Conservation (phyloP, 2,329 filamentous ascomycete genomes). For the Fusarium sp. region DNA sequence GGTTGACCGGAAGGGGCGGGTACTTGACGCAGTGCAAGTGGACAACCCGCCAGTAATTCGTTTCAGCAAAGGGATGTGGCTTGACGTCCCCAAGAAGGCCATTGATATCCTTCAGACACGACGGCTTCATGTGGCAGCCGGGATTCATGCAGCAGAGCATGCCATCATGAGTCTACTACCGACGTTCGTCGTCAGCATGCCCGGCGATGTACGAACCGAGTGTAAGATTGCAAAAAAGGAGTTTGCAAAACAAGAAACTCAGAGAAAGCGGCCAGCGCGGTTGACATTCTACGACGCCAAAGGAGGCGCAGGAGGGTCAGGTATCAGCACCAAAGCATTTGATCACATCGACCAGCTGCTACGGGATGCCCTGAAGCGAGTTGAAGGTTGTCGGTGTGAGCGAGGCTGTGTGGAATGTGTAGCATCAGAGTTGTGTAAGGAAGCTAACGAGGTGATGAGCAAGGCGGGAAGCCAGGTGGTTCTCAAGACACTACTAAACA, state of each 20-base stretch:
- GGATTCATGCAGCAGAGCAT: constrained; percentile 95
- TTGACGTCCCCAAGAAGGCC: constrained; percentile 85
- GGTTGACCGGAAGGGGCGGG: constrained; percentile 84
- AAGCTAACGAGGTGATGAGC: constrained; percentile 92
- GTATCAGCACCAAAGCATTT: constrained; percentile 92
- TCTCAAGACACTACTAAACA: constrained; percentile 78
- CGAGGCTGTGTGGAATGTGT: constrained; percentile 93
- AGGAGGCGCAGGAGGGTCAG: constrained; percentile 83
- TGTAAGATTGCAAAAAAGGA: constrained; percentile 93
- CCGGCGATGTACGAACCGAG: constrained; percentile 92
- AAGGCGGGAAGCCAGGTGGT: constrained; percentile 89
- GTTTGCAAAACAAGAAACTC: constrained; percentile 76
- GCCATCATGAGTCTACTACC: constrained; percentile 88
- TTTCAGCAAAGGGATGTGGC: constrained; percentile 91
- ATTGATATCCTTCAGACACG: constrained; percentile 81
- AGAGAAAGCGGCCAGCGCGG: constrained; percentile 85
- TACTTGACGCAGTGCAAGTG: constrained; percentile 91
- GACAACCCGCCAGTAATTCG: constrained; percentile 93
- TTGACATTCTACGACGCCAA: constrained; percentile 97
- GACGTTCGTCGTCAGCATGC: constrained; percentile 89
- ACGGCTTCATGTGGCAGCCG: constrained; percentile 83
- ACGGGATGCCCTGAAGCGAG: constrained; percentile 77
- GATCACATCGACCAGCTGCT: constrained; percentile 89
- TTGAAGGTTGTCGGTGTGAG: constrained; percentile 80
- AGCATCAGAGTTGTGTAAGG: constrained; percentile 83